These are phyloP conservation scores for Suhomyces emberorum DNA, from an alignment of 805 yeast genomes.

Conservation along the genomic window DNA sequence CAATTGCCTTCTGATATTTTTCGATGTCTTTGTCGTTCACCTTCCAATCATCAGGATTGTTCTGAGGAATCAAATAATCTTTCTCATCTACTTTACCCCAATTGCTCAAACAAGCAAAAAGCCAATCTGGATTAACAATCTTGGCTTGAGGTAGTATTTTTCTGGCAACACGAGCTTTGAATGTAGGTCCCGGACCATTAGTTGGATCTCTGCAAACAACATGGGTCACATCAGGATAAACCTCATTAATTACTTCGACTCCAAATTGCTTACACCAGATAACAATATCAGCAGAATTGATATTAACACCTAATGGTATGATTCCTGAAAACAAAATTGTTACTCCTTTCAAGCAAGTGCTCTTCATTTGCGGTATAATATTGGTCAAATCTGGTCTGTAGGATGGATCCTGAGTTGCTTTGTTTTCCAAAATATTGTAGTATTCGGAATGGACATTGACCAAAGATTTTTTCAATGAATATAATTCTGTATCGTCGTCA, in stretches of 20 bases:
- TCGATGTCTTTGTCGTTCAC: conserved; percentile 45
- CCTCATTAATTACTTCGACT: conserved; percentile 73
- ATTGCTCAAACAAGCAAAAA: conserved; percentile 75
- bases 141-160: conserved; percentile 57
- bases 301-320: conserved; percentile 76
- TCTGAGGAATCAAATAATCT: conserved; percentile 53
- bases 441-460: conserved; percentile 62
- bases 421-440: conserved; percentile 47
- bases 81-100: conserved; percentile 72
- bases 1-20: conserved; percentile 36
- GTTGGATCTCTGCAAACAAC: conserved; percentile 77
- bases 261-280: conserved; percentile 93
- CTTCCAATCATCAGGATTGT: conserved; percentile 42
- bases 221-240: conserved; percentile 76
- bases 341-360: conserved; percentile 60
- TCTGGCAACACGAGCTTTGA: conserved; percentile 79
- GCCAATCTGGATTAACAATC: conserved; percentile 91
- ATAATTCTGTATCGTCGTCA: conserved; percentile 81
- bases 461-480: conserved; percentile 59
- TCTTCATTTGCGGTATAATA: conserved; percentile 76
- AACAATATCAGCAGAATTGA: conserved; percentile 80
- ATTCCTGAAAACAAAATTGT: conserved; percentile 82
- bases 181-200: conserved; percentile 47
- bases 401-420: conserved; percentile 8
- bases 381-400: conserved; percentile 58